phyloP scores from a whole-genome alignment of 129 eudicot genomes.

The Tagetes erecta region DNA sequence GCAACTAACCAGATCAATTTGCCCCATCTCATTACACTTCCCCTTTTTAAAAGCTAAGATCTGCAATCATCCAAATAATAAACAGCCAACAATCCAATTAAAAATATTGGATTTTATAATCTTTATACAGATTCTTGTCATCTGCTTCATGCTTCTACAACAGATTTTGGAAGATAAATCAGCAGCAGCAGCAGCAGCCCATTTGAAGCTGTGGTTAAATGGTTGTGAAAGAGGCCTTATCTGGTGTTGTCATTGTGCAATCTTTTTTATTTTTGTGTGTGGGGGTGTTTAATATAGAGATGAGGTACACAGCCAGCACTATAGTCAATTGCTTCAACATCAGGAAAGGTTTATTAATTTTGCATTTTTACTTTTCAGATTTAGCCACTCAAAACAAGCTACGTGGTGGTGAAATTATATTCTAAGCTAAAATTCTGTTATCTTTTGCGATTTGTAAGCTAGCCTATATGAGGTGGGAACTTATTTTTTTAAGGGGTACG shows the following conservation, averaged over 20 bases:
- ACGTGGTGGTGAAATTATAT: background rate
- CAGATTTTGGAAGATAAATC: background rate
- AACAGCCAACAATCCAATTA: background rate
- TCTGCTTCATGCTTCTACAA: too few species aligned
- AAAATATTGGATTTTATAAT: background rate
- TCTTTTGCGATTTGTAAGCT: background rate
- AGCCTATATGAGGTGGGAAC: too few species aligned
- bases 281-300: background rate
- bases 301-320: background rate
- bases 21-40: slow-evolving; percentile 24
- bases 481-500: too few species aligned
- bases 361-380: background rate
- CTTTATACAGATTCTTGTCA: background rate
- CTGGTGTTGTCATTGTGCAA: background rate
- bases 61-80: background rate
- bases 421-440: background rate
- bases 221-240: background rate
- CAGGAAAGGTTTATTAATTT: background rate
- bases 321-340: background rate
- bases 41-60: slow-evolving; percentile 21
- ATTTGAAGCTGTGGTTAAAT: background rate
- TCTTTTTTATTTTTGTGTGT: background rate
- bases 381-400: slow-evolving; percentile 3
- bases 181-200: background rate
- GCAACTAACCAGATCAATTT: slow-evolving; percentile 30